Evolutionary conservation across 495 filamentous ascomycete genomes (phyloP).

Genomic region (Annulohypoxylon stygium): DNA sequence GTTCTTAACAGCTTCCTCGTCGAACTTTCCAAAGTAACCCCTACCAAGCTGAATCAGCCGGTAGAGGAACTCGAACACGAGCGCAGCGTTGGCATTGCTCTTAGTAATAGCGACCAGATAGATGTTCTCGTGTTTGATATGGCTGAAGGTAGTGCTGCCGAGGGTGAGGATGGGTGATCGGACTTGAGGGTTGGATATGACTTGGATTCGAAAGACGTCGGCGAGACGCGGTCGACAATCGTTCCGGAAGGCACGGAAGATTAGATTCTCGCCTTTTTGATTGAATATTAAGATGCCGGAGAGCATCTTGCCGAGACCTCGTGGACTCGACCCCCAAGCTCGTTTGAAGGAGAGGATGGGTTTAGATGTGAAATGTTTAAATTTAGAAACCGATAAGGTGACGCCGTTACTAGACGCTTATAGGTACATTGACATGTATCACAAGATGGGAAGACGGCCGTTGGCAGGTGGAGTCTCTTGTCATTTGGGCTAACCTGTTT

Average conservation of each 20-base stretch:
- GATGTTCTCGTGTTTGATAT: slow-evolving; percentile 99
- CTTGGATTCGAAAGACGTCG: slow-evolving; percentile 99
- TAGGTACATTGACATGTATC: neutral
- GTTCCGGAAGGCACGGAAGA: slow-evolving; percentile 97
- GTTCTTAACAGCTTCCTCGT: slow-evolving; percentile 99
- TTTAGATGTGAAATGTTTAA: neutral
- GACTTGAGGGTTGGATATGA: slow-evolving; percentile 98
- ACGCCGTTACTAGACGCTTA: neutral
- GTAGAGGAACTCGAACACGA: slow-evolving; percentile 99
- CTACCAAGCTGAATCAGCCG: slow-evolving; percentile 89
- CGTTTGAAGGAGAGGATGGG: slow-evolving; percentile 4
- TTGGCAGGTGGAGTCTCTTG: slow-evolving; percentile 12
- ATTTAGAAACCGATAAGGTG: slow-evolving; percentile 13
- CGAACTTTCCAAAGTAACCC: slow-evolving; percentile 98
- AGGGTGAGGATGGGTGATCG: slow-evolving; percentile 97
- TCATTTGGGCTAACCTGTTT: slow-evolving; percentile 4
- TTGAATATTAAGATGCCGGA: slow-evolving; percentile 98
- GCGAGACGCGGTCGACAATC: slow-evolving; percentile 96
- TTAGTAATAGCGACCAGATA: slow-evolving; percentile 98
- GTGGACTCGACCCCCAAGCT: slow-evolving; percentile 35
- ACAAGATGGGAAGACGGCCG: slow-evolving; percentile 2
- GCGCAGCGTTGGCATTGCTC: slow-evolving; percentile 98
- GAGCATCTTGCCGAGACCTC: slow-evolving; percentile 73
- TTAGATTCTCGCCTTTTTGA: slow-evolving; percentile 99
- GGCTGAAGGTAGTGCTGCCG: slow-evolving; percentile 97